Evolutionary conservation across 2,329 filamentous ascomycete genomes (phyloP).

Genomic region (Trichocomaceae sp.): DNA sequence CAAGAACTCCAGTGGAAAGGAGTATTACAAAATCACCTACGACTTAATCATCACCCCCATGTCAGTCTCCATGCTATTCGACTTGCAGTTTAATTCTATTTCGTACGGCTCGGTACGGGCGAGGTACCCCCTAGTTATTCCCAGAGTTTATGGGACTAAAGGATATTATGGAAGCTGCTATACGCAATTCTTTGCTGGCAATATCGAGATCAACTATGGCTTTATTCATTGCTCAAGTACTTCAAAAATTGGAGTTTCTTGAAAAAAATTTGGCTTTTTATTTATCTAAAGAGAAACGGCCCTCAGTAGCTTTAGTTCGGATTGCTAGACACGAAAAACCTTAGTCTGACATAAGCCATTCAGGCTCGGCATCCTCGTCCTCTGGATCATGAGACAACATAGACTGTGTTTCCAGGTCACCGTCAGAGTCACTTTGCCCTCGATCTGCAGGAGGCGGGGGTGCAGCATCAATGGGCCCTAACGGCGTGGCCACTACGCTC

Average conservation of each 20-base stretch:
- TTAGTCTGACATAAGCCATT: conserved; percentile 49
- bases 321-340: not conserved
- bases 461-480: conserved; percentile 15
- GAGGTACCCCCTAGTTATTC: not conserved
- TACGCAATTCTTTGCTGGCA: no score
- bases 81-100: not conserved
- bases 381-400: conserved; percentile 57
- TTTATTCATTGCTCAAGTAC: no score
- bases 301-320: not conserved
- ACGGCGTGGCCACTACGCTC: conserved; percentile 23
- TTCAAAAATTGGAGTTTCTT: no score
- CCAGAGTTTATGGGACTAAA: no score
- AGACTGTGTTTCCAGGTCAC: conserved; percentile 43
- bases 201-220: no score
- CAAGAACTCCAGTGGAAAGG: not conserved
- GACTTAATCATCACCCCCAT: not conserved
- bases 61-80: not conserved
- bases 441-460: conserved; percentile 15
- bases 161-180: no score
- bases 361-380: conserved; percentile 59
- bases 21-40: not conserved
- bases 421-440: conserved; percentile 22
- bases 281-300: not conserved
- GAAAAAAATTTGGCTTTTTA: no score
- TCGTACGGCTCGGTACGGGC: not conserved